Evolutionary conservation across 163 green algal species (phyloP).

Genomic region (Smithsoniella earleae): DNA sequence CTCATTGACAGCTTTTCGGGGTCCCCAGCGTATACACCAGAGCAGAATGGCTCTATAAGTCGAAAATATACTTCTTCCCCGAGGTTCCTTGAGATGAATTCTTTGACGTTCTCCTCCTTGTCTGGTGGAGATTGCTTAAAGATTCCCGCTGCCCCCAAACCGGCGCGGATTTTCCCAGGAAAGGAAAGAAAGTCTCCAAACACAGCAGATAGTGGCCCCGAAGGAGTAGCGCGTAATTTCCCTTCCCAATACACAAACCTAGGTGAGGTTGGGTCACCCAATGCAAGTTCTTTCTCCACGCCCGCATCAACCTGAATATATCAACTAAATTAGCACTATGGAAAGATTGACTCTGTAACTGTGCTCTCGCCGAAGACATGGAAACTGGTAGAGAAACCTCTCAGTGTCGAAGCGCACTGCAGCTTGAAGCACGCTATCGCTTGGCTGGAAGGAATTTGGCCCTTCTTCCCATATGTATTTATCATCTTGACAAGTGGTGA

Average conservation of each 20-base stretch:
- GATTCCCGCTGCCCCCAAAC: constrained; percentile 77
- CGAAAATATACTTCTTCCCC: constrained; percentile 92
- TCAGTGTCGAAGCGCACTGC: constrained; percentile 49
- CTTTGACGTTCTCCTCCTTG: constrained; percentile 91
- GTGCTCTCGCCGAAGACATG: no score
- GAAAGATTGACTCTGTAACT: no score
- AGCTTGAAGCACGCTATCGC: constrained; percentile 81
- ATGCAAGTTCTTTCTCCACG: constrained; percentile 70
- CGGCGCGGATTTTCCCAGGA: constrained; percentile 85
- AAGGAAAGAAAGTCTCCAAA: constrained; percentile 82
- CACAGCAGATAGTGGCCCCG: constrained; percentile 68
- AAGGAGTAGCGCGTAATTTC: constrained; percentile 77
- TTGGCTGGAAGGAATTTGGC: constrained; percentile 96
- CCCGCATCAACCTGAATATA: constrained; percentile 65
- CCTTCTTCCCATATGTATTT: constrained; percentile 96
- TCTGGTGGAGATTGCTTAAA: constrained; percentile 66
- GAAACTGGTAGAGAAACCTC: no score
- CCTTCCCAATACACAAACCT: constrained; percentile 93
- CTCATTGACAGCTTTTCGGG: constrained; percentile 93
- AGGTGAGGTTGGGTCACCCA: constrained; percentile 81
- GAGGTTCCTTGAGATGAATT: constrained; percentile 93
- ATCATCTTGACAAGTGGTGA: constrained; percentile 68
- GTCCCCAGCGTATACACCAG: constrained; percentile 93
- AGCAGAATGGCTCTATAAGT: constrained; percentile 99
- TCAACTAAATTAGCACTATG: no score